Evolutionary conservation across 768 basidiomycete genomes (phyloP).

Genomic region (Multifurca ochricompacta): DNA sequence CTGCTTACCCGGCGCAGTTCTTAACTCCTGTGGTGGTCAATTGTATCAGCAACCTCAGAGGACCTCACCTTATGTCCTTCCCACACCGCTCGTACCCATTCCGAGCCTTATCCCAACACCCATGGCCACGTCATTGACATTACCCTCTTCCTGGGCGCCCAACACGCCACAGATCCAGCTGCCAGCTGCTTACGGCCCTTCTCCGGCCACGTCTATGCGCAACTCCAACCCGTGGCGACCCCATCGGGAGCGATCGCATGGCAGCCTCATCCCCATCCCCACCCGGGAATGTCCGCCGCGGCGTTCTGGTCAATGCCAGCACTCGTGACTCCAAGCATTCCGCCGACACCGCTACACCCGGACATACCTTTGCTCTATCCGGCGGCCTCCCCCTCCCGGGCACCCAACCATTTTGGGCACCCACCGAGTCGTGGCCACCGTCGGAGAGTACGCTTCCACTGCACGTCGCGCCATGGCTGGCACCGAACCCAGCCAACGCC

Average conservation of each 20-base stretch:
- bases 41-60: conserved; percentile 5
- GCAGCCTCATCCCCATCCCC: not conserved
- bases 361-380: not conserved
- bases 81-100: conserved; percentile 5
- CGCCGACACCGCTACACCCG: conserved; percentile 4
- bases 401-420: conserved; percentile 7
- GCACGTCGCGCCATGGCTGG: conserved; percentile 18
- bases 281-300: not conserved
- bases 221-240: not conserved
- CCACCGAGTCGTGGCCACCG: conserved; percentile 16
- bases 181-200: conserved; percentile 2
- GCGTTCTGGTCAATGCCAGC: not conserved
- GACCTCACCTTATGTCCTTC: conserved; percentile 5
- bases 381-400: conserved; percentile 5
- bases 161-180: conserved; percentile 1
- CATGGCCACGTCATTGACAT: conserved; percentile 5
- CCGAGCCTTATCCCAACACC: conserved; percentile 11
- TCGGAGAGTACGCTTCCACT: conserved; percentile 8
- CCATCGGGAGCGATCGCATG: not conserved
- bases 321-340: not conserved
- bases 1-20: not conserved
- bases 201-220: not conserved
- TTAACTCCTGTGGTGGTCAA: not conserved
- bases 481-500: conserved; percentile 7
- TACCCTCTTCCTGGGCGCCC: conserved; percentile 11